A percentile compares a stretch with the other conserved stretches of the same genome.
Evolutionary conservation across 2,329 filamentous ascomycete genomes (phyloP).

Genomic region (Trichoderma koningiopsis): DNA sequence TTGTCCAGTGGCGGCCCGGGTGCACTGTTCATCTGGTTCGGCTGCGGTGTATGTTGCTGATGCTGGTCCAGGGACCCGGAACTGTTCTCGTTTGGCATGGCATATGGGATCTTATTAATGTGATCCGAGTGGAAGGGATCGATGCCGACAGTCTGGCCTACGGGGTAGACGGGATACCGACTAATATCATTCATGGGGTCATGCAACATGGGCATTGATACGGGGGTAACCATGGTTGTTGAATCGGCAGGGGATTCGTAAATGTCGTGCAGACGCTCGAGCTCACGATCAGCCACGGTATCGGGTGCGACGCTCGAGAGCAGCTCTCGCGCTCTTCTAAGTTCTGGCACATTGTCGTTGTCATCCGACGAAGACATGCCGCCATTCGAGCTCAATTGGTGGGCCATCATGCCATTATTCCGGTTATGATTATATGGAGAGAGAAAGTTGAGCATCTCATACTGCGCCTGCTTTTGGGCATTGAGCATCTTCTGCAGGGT

Average conservation of each 20-base stretch:
- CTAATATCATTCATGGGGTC: conserved; percentile 58
- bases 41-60: conserved; percentile 31
- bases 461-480: conserved; percentile 58
- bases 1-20: conserved; percentile 40
- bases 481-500: conserved; percentile 63
- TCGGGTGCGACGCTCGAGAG: conserved; percentile 56
- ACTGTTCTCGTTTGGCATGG: conserved; percentile 62
- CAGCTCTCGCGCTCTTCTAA: conserved; percentile 60
- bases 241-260: conserved; percentile 59
- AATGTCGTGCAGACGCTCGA: conserved; percentile 57
- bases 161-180: conserved; percentile 79
- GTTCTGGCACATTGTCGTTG: conserved; percentile 55
- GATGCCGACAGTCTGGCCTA: conserved; percentile 87
- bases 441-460: conserved; percentile 60
- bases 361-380: conserved; percentile 45
- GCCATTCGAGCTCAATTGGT: conserved; percentile 40
- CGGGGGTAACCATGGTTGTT: conserved; percentile 45
- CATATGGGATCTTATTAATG: conserved; percentile 90
- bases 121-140: conserved; percentile 94
- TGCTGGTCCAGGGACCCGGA: conserved; percentile 45
- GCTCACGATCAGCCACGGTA: conserved; percentile 54
- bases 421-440: conserved; percentile 51
- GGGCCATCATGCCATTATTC: conserved; percentile 40
- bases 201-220: conserved; percentile 51
- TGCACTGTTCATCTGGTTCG: conserved; percentile 29